Evolutionary conservation across 225 moss, liverwort and hornwort species (phyloP).

Genomic region (Rhytidiadelphus loreus): DNA sequence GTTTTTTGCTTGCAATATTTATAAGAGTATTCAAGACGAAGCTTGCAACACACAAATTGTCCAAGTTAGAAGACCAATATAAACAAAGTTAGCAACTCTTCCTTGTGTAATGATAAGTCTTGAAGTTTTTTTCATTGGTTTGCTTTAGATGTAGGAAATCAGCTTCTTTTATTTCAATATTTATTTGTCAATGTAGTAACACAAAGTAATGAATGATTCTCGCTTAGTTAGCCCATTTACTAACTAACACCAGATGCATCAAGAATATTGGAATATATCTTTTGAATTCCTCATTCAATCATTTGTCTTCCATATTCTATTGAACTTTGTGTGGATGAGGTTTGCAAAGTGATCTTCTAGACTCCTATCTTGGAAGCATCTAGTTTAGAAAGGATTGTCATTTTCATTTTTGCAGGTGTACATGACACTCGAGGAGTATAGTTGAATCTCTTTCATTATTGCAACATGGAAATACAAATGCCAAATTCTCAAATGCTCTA

Average conservation of each 20-base stretch:
- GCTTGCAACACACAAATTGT: background rate
- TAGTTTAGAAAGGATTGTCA: background rate
- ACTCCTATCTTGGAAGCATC: background rate
- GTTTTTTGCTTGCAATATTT: background rate
- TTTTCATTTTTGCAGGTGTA: background rate
- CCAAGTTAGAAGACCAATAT: background rate
- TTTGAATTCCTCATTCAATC: background rate
- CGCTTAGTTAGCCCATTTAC: background rate
- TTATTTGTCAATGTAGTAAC: background rate
- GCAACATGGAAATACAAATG: rapidly evolving
- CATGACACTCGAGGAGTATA: rapidly evolving
- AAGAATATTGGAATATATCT: background rate
- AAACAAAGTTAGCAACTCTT: background rate
- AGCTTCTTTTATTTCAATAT: background rate
- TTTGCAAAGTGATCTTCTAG: rapidly evolving
- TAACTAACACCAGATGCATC: background rate
- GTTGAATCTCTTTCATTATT: background rate
- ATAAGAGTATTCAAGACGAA: background rate
- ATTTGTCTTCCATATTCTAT: background rate
- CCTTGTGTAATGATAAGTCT: background rate
- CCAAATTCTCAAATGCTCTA: background rate
- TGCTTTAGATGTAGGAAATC: background rate
- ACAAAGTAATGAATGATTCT: background rate
- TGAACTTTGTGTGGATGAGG: rapidly evolving
- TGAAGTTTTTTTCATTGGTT: background rate